Conservation (phyloP, 116 monocot genomes). For the Papilionanthe hybrid region DNA sequence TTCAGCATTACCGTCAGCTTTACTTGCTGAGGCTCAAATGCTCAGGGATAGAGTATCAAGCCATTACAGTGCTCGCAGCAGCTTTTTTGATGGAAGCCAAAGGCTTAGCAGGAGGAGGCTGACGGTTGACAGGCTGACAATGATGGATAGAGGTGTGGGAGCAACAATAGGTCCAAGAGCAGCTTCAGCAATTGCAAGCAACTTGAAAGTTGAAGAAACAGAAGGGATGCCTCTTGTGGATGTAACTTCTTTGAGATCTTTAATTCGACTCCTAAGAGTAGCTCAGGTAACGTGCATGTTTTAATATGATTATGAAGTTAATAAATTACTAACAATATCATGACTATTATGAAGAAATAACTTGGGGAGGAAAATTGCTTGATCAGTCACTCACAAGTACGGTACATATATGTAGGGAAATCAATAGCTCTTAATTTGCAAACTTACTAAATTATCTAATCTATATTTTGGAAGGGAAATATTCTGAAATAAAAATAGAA, state of each 20-base stretch:
- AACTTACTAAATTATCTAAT: no score
- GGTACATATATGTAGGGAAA: no score
- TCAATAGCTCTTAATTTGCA: no score
- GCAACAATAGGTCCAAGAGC: conserved; percentile 36
- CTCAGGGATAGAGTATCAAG: no score
- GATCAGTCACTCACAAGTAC: no score
- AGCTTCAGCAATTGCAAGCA: conserved; percentile 28
- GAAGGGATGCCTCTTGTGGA: conserved; percentile 58
- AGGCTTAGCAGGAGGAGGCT: conserved; percentile 52
- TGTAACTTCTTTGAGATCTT: conserved; percentile 40
- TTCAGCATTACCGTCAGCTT: conserved; percentile 63
- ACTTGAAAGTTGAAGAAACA: conserved; percentile 32
- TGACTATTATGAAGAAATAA: no score
- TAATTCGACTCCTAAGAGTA: conserved; percentile 53
- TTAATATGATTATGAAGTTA: background rate
- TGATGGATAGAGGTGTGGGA: conserved; percentile 65
- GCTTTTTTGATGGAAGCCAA: conserved; percentile 18
- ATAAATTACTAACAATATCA: background rate
- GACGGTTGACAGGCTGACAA: conserved; percentile 42
- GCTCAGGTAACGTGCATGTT: conserved; percentile 40
- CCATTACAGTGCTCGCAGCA: no score
- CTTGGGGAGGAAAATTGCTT: no score
- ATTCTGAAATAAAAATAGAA: no score
- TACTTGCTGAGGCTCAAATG: conserved; percentile 49
- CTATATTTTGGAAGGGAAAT: no score